phyloP scores from a whole-genome alignment of 352 stramenopile genomes.

The Paralagenidium karlingii region DNA sequence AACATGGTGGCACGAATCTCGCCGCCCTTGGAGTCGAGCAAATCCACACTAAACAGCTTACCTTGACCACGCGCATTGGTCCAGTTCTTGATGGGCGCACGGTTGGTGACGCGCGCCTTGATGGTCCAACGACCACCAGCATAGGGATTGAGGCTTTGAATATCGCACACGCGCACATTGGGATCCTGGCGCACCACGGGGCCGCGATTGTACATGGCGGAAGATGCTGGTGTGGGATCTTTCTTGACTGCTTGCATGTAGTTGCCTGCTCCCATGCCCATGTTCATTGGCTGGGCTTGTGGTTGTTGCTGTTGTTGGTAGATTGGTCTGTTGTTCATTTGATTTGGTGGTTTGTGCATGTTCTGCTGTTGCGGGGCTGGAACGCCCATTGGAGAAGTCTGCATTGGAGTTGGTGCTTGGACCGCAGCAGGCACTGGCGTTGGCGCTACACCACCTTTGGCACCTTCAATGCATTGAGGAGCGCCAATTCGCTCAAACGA shows the following conservation, averaged over 20 bases:
- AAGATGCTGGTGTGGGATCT: neutral
- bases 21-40: conserved; percentile 90
- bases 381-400: neutral
- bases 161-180: conserved; percentile 70
- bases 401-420: too few relatives aligned
- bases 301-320: conserved; percentile 3
- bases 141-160: conserved; percentile 92
- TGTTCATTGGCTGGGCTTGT: conserved; percentile 11
- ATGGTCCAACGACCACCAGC: conserved; percentile 90
- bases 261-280: conserved; percentile 10
- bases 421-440: conserved; percentile 4
- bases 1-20: conserved; percentile 99
- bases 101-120: conserved; percentile 90
- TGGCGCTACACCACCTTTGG: conserved; percentile 23
- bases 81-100: conserved; percentile 92
- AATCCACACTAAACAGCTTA: conserved; percentile 92
- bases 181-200: conserved; percentile 73
- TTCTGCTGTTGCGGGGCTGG: neutral
- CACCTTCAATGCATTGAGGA: conserved; percentile 63
- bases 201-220: conserved; percentile 28
- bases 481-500: conserved; percentile 60
- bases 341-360: neutral
- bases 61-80: conserved; percentile 93
- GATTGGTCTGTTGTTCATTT: neutral
- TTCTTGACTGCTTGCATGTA: conserved; percentile 11